Conservation (phyloP, 106 monocot species). For the Allium sativum region DNA sequence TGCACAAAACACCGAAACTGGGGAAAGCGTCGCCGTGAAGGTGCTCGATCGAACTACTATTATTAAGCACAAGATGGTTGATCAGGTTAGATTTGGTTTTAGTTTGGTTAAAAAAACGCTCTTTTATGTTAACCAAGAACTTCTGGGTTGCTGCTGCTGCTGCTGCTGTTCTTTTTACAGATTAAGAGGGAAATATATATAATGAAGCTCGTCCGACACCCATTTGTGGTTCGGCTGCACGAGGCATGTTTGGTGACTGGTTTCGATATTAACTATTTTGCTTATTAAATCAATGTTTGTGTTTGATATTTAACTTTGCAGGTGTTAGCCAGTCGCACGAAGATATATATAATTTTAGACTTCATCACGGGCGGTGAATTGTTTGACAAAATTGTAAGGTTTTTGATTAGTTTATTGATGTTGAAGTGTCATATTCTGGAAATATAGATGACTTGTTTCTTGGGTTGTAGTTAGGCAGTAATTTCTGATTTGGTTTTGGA, state of each 20-base stretch:
- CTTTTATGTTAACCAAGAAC: too few species aligned
- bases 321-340: constrained; percentile 87
- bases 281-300: too few species aligned
- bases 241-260: constrained; percentile 30
- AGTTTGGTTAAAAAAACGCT: not conserved
- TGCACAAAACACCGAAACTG: constrained; percentile 74
- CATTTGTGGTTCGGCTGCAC: constrained; percentile 69
- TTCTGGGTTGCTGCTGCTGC: not conserved
- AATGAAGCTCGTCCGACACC: constrained; percentile 97
- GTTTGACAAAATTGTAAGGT: constrained; percentile 92
- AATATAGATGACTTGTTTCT: too few species aligned
- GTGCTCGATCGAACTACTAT: constrained; percentile 62
- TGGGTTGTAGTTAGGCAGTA: too few species aligned
- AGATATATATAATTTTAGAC: constrained; percentile 93
- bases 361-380: constrained; percentile 92
- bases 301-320: constrained; percentile 11
- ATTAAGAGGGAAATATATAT: constrained; percentile 94
- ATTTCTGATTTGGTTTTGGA: too few species aligned
- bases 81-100: constrained; percentile 27
- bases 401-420: not conserved
- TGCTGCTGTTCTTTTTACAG: constrained; percentile 28
- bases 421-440: too few species aligned
- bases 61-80: constrained; percentile 76
- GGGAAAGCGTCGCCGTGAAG: constrained; percentile 80
- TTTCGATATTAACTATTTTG: not conserved